Evolutionary conservation across 495 filamentous ascomycete genomes (phyloP).

Genomic region (Penicillium arizonense): DNA sequence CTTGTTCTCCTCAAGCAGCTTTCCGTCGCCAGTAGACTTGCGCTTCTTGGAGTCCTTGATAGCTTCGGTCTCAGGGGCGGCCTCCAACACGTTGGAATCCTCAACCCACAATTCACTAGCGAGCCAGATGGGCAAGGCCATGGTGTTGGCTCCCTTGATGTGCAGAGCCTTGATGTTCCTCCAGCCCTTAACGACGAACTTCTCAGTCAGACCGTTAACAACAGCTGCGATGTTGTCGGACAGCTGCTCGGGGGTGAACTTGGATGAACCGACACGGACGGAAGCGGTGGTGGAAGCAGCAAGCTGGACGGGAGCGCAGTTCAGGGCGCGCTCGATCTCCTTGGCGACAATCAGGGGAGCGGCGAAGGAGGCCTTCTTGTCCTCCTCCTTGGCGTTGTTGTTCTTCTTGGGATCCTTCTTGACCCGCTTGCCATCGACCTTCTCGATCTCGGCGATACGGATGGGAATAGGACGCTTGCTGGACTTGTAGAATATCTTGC

Average conservation of each 20-base stretch:
- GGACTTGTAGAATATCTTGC: slow-evolving; percentile 84
- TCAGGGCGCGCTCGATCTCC: slow-evolving; percentile 70
- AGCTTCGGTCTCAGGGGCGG: slow-evolving; percentile 46
- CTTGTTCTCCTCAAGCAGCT: slow-evolving; percentile 60
- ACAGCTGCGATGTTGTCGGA: slow-evolving; percentile 76
- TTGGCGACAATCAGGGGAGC: slow-evolving; percentile 56
- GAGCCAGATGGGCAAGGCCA: slow-evolving; percentile 87
- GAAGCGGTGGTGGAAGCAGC: slow-evolving; percentile 62
- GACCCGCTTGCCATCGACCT: slow-evolving; percentile 65
- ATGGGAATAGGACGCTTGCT: slow-evolving; percentile 87
- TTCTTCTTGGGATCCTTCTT: slow-evolving; percentile 45
- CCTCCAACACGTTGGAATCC: slow-evolving; percentile 71
- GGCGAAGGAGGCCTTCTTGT: slow-evolving; percentile 40
- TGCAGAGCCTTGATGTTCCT: slow-evolving; percentile 77
- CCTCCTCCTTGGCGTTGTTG: slow-evolving; percentile 29
- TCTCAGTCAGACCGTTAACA: slow-evolving; percentile 64
- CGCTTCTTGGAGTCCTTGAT: slow-evolving; percentile 67
- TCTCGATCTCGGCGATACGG: slow-evolving; percentile 60
- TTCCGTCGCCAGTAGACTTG: slow-evolving; percentile 52
- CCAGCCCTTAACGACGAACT: slow-evolving; percentile 81
- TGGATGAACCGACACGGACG: slow-evolving; percentile 69
- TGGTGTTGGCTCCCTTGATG: slow-evolving; percentile 83
- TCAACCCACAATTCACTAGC: slow-evolving; percentile 87
- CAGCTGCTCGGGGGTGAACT: slow-evolving; percentile 70
- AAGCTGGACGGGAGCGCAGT: slow-evolving; percentile 70